A percentile compares a stretch with the other conserved stretches of the same genome.
Conservation (phyloP, 192 early-diverging fungal genomes). For the Radiomyces spectabilis region DNA sequence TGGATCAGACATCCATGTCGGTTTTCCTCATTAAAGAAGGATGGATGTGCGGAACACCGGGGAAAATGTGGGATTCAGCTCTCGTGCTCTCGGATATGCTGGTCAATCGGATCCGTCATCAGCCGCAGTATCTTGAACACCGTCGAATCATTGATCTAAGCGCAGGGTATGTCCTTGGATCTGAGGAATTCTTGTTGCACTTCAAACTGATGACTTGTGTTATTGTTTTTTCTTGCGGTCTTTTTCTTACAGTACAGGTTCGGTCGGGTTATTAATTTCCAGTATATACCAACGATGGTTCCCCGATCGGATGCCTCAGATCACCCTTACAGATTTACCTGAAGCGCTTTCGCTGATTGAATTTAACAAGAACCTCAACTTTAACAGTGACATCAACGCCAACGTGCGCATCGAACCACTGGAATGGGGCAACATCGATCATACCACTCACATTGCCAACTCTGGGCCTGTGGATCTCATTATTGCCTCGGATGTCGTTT, state of each 20-base stretch:
- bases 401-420: slow-evolving; percentile 2
- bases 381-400: not conserved
- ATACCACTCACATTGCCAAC: not conserved
- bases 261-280: slow-evolving; percentile 4
- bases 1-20: not conserved
- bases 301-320: not conserved
- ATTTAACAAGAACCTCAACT: slow-evolving; percentile 23
- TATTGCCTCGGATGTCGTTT: slow-evolving; percentile 41
- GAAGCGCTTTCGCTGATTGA: slow-evolving; percentile 28
- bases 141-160: slow-evolving; percentile 35
- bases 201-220: not conserved
- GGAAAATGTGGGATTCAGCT: slow-evolving; percentile 43
- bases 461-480: slow-evolving; percentile 22
- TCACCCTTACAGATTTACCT: slow-evolving; percentile 30
- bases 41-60: slow-evolving; percentile 31
- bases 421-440: slow-evolving; percentile 2
- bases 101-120: not conserved
- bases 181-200: not conserved
- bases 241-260: slow-evolving; percentile 6
- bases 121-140: slow-evolving; percentile 14
- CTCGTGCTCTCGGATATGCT: slow-evolving; percentile 28
- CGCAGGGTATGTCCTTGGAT: slow-evolving; percentile 16
- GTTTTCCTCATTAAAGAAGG: slow-evolving; percentile 19
- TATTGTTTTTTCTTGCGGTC: not conserved
- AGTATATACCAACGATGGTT: not conserved